Base-by-base conservation (phyloP, 371 early-diverging fungal species). In the Circinella umbellata region DNA sequence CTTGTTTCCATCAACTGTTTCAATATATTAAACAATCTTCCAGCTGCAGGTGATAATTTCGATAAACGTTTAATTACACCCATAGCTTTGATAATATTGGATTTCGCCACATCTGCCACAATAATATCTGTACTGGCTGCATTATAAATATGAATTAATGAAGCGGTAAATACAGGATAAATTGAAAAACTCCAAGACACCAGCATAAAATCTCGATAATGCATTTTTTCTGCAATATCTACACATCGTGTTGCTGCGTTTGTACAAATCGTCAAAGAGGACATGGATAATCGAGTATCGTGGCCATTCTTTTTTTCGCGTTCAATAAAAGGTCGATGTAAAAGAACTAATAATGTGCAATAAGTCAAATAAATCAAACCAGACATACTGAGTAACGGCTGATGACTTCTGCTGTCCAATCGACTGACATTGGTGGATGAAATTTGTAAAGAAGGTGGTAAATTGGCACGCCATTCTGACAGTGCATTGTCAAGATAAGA, bases 321-420 rank as follows among this genome's bases (percentile, higher is more conserved):
- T 57, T 81, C 82, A 68, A 89, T 89, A 66, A 81, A 87, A 0
- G 89, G 88, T 27, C 89, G 75, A 67, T 89, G 89, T 11, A 89
- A 70, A 10, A 89, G 66, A 37, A 86, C 86, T n/a, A 88, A 67
- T 10, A 84, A 70, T 13, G 88, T 82, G 47, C 86, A 83, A 46
- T 85, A 85, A 11, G 80, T 64, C 5, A 85, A 73, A 61, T 88
- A 86, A 39, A 90, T 72, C 5, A 86, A 69, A 82, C 82, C 80
- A 63, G 83, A 80, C 80, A 80, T 83, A 67, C 79, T 80, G 15
- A 79, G 53, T 13, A 83, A 46, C 3, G 83, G 80, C 4, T 73
- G 75, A 27, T 72, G 67, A 8, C 79, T 79, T 48, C 69, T 64
- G 47, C 69, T 69, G 61, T 80, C 76, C 11, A 78, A 64, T 35